A percentile compares a stretch with the other conserved stretches of the same genome.
phyloP scores from a whole-genome alignment of 192 early-diverging fungal species.

The Backusella psychrophila region DNA sequence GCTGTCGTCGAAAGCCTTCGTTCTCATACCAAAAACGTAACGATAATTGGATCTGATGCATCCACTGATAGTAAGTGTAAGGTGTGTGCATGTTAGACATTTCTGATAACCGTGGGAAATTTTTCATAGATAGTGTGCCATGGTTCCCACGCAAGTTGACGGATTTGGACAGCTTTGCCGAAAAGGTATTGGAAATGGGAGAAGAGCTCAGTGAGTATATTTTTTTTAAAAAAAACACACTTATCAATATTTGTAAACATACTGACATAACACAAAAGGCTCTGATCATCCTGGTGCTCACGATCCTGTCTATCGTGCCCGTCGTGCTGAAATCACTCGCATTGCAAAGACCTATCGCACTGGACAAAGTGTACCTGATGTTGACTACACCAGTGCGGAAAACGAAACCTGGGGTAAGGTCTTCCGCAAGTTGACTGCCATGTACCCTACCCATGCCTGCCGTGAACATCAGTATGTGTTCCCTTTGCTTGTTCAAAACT shows the following conservation, averaged over 20 bases:
- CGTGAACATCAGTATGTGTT: conserved; percentile 90
- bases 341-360: conserved; percentile 77
- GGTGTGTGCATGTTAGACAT: neutral
- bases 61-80: conserved; percentile 34
- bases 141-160: conserved; percentile 95
- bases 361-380: conserved; percentile 76
- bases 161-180: conserved; percentile 91
- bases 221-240: neutral
- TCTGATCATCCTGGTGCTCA: conserved; percentile 93
- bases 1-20: conserved; percentile 62
- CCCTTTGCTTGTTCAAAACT: conserved; percentile 88
- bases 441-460: conserved; percentile 89
- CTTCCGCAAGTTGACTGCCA: conserved; percentile 66
- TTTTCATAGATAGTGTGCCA: conserved; percentile 50
- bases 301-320: conserved; percentile 80
- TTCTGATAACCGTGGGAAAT: conserved; percentile 7
- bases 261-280: conserved; percentile 32
- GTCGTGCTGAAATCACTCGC: conserved; percentile 80
- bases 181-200: conserved; percentile 91
- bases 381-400: conserved; percentile 82
- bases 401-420: conserved; percentile 82
- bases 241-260: neutral
- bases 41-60: conserved; percentile 55
- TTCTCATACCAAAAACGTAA: conserved; percentile 67
- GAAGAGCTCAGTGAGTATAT: conserved; percentile 64